These are phyloP conservation scores for Mollisiaceae sp. DNA, from an alignment of 2,329 filamentous ascomycete species.

Conservation along the genomic window DNA sequence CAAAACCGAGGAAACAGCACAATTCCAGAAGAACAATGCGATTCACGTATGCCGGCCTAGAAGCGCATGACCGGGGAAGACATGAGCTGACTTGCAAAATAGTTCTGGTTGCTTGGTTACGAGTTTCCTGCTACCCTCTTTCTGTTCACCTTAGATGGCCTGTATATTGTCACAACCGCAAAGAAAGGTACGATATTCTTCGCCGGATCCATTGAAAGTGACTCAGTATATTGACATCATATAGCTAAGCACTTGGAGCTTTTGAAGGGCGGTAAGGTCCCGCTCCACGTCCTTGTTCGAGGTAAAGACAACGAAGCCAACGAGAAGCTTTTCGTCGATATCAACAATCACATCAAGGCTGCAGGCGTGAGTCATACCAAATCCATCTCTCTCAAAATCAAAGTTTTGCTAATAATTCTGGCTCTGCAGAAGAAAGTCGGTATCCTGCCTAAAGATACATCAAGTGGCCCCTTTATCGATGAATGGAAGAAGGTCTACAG, in stretches of 20 bases:
- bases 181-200: constrained; percentile 77
- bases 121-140: constrained; percentile 97
- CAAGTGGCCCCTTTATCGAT: constrained; percentile 87
- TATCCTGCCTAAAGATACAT: constrained; percentile 80
- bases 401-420: constrained; percentile 23
- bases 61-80: not conserved
- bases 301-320: constrained; percentile 93
- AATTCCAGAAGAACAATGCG: constrained; percentile 95
- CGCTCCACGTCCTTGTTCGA: constrained; percentile 88
- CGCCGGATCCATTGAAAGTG: constrained; percentile 19
- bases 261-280: constrained; percentile 89
- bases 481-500: constrained; percentile 90
- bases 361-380: constrained; percentile 70
- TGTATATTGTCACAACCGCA: constrained; percentile 92
- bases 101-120: constrained; percentile 99
- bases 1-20: constrained; percentile 86
- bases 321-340: constrained; percentile 84
- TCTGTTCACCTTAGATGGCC: constrained; percentile 83
- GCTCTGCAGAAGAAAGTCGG: constrained; percentile 81
- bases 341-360: constrained; percentile 84
- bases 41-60: constrained; percentile 75
- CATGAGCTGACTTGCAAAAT: constrained; percentile 28
- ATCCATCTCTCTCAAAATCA: not conserved
- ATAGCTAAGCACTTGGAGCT: constrained; percentile 90
- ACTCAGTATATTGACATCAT: constrained; percentile 42